Percentiles rank a stretch among this genome's conserved stretches.
Evolutionary conservation across 179 eudicot species (phyloP).

Genomic region (Nepenthes alata): DNA sequence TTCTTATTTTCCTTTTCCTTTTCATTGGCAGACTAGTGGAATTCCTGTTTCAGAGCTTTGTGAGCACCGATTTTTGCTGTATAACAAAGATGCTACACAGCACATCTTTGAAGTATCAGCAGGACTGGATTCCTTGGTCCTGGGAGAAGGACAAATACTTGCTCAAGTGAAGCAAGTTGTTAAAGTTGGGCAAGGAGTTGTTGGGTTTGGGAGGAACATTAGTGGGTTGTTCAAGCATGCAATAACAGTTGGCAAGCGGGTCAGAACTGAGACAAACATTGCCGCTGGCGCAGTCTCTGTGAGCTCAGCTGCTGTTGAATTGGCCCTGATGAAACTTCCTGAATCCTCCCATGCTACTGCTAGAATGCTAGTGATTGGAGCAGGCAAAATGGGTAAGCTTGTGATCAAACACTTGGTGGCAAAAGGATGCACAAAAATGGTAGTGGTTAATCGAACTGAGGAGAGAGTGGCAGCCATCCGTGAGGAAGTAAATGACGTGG

Average conservation of each 20-base stretch:
- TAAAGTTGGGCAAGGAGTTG: constrained; percentile 38
- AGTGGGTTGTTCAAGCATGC: constrained; percentile 42
- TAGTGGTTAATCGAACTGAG: constrained; percentile 38
- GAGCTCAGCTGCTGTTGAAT: constrained; percentile 42
- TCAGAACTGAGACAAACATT: constrained; percentile 34
- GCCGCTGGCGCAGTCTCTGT: constrained; percentile 45
- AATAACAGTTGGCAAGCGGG: constrained; percentile 32
- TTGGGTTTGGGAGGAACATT: constrained; percentile 40
- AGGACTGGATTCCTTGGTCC: constrained; percentile 34
- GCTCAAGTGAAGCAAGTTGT: constrained; percentile 42
- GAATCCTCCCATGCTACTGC: constrained; percentile 24
- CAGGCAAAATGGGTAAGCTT: constrained; percentile 45
- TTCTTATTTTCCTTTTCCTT: constrained; percentile 1
- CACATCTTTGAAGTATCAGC: constrained; percentile 42
- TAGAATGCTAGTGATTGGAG: constrained; percentile 36
- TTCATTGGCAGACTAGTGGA: constrained; percentile 31
- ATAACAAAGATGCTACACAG: constrained; percentile 35
- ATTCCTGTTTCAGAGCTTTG: constrained; percentile 35
- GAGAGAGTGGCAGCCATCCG: constrained; percentile 34
- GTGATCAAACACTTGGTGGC: constrained; percentile 38
- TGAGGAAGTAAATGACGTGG: constrained; percentile 22
- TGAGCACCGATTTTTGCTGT: constrained; percentile 30
- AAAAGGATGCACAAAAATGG: constrained; percentile 40
- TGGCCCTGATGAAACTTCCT: constrained; percentile 39
- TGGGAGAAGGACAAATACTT: constrained; percentile 43